Evolutionary conservation across 805 yeast species (phyloP).

Genomic region (Debaryomyces maramus): DNA sequence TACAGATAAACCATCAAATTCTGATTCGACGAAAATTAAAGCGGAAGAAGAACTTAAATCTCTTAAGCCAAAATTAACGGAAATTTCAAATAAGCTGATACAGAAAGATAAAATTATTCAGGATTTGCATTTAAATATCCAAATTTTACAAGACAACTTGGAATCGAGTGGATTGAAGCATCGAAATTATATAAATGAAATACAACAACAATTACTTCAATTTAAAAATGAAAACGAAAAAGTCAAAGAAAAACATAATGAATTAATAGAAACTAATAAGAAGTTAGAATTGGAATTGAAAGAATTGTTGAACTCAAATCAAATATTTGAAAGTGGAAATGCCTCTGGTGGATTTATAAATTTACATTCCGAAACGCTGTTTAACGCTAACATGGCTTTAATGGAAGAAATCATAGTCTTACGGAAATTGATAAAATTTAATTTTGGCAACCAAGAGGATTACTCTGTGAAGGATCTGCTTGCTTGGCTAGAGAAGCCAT

Average conservation of each 20-base stretch:
- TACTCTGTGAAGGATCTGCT: conserved; percentile 11
- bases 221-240: conserved; percentile 16
- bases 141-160: conserved; percentile 46
- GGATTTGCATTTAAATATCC: conserved; percentile 47
- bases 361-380: conserved; percentile 32
- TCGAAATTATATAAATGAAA: conserved; percentile 23
- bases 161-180: conserved; percentile 27
- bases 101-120: conserved; percentile 33
- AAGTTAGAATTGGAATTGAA: conserved; percentile 24
- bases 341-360: conserved; percentile 30
- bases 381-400: conserved; percentile 33
- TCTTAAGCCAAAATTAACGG: conserved; percentile 4
- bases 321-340: conserved; percentile 12
- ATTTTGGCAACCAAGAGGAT: neutral
- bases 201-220: conserved; percentile 11
- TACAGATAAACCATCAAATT: neutral
- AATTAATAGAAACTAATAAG: conserved; percentile 19
- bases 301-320: conserved; percentile 22
- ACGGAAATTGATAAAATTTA: conserved; percentile 29
- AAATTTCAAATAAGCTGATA: conserved; percentile 5
- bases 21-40: neutral
- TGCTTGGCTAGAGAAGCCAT: conserved; percentile 21
- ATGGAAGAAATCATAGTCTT: conserved; percentile 47
- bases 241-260: conserved; percentile 20
- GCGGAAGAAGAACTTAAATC: conserved; percentile 4